Conservation (phyloP, 2,329 filamentous ascomycete species). For the Colletotrichum tabaci region DNA sequence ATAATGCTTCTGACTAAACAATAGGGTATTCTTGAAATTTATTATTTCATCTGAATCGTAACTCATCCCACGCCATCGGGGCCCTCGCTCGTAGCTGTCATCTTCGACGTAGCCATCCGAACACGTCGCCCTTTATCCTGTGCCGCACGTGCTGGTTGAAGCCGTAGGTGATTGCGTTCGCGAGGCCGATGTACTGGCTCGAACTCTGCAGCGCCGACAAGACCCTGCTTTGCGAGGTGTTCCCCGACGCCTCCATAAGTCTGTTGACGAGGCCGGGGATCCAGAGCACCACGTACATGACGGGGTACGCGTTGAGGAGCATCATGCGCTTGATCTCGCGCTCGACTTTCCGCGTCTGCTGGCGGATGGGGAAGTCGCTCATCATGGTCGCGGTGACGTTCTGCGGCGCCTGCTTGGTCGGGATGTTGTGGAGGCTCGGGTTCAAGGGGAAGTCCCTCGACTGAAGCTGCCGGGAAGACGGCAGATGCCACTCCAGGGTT, state of each 20-base stretch:
- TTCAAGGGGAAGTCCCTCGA: conserved; percentile 30
- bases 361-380: conserved; percentile 44
- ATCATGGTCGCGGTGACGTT: conserved; percentile 32
- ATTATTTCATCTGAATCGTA: conserved; percentile 35
- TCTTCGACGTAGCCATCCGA: conserved; percentile 26
- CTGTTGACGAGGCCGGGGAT: conserved; percentile 55
- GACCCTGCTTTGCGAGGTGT: conserved; percentile 40
- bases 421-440: conserved; percentile 18
- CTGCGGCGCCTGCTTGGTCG: neutral
- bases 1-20: conserved; percentile 16
- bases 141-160: conserved; percentile 52
- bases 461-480: conserved; percentile 9
- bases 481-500: conserved; percentile 20
- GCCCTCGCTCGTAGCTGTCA: neutral
- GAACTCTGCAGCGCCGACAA: conserved; percentile 51
- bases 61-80: conserved; percentile 18
- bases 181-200: conserved; percentile 55
- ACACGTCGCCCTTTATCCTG: conserved; percentile 36
- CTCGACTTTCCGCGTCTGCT: conserved; percentile 44
- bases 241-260: conserved; percentile 48
- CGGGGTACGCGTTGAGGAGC: conserved; percentile 55
- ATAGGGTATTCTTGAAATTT: conserved; percentile 37
- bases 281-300: conserved; percentile 56
- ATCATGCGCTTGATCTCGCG: conserved; percentile 52
- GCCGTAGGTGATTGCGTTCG: conserved; percentile 56